Evolutionary conservation across 2,329 filamentous ascomycete species (phyloP).

Genomic region (Xylaria arbuscula): DNA sequence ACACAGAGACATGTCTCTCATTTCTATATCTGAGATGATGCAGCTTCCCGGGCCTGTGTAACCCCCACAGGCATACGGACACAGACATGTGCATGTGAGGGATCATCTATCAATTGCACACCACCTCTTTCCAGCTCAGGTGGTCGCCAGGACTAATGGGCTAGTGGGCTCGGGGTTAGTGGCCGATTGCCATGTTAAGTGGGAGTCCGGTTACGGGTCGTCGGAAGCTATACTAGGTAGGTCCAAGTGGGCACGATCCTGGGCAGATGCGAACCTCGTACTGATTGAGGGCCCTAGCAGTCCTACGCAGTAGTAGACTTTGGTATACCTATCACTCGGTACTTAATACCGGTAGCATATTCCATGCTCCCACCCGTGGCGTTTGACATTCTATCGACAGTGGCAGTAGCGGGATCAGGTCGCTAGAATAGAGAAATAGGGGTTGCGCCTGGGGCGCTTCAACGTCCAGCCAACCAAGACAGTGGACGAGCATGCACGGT

Average conservation of each 20-base stretch:
- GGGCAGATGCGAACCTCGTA: not conserved
- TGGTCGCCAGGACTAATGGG: not conserved
- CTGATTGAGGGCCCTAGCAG: no score
- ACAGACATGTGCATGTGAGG: conserved; percentile 27
- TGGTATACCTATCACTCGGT: not conserved
- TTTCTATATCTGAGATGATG: conserved; percentile 21
- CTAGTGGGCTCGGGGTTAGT: not conserved
- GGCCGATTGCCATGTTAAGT: conserved; percentile 12
- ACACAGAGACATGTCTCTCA: conserved; percentile 34
- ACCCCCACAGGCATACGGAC: conserved; percentile 26
- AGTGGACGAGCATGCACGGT: conserved; percentile 10
- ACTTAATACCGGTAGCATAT: not conserved
- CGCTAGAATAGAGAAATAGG: conserved; percentile 21
- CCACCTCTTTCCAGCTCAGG: conserved; percentile 20
- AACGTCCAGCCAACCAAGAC: conserved; percentile 35
- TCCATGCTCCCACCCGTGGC: not conserved
- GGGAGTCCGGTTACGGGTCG: conserved; percentile 20
- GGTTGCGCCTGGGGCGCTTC: conserved; percentile 28
- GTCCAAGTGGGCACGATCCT: conserved; percentile 1
- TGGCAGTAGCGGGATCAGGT: conserved; percentile 23
- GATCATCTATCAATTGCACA: conserved; percentile 26
- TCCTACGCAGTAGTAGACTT: not conserved
- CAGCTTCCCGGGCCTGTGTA: conserved; percentile 31
- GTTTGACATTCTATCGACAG: not conserved
- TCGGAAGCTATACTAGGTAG: conserved; percentile 7